Percentiles rank a stretch among this genome's conserved stretches.
These are phyloP conservation scores for Amaranthus cruentus DNA, from an alignment of 148 eudicot genomes.

Conservation along the genomic window DNA sequence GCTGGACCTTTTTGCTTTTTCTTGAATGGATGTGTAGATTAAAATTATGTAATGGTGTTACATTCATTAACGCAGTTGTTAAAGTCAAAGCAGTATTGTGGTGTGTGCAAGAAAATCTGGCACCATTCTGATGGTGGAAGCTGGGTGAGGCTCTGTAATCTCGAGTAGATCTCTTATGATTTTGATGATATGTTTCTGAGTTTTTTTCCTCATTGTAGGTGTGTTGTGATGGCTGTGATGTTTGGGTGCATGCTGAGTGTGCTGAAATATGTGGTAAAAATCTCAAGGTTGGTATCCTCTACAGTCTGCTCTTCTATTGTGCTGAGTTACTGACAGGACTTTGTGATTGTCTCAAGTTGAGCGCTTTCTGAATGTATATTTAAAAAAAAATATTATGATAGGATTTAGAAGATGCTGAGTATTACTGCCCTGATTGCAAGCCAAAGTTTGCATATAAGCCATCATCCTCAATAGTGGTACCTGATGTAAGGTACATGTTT, in stretches of 20 bases:
- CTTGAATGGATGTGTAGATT: not conserved
- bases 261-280: slow-evolving; percentile 53
- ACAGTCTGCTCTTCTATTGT: not conserved
- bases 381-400: not conserved
- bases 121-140: slow-evolving; percentile 91
- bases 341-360: slow-evolving; percentile 1
- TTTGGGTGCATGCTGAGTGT: slow-evolving; percentile 96
- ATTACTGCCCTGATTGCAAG: slow-evolving; percentile 88
- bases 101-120: slow-evolving; percentile 89
- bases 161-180: not conserved
- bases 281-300: slow-evolving; percentile 55
- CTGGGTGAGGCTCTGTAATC: slow-evolving; percentile 58
- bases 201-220: slow-evolving; percentile 42
- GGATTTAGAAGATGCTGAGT: slow-evolving; percentile 51
- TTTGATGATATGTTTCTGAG: slow-evolving; percentile 9
- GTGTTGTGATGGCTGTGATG: slow-evolving; percentile 93
- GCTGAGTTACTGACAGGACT: not conserved
- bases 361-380: not conserved
- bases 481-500: slow-evolving; percentile 42
- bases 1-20: not conserved
- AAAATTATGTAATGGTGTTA: slow-evolving; percentile 5
- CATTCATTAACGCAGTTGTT: slow-evolving; percentile 45
- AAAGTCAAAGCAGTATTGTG: slow-evolving; percentile 88
- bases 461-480: slow-evolving; percentile 25
- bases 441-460: slow-evolving; percentile 35